Percentiles rank a stretch among this genome's conserved stretches.
These are phyloP conservation scores for Didymella pomorum DNA, from an alignment of 2,329 filamentous ascomycete species.

Conservation along the genomic window DNA sequence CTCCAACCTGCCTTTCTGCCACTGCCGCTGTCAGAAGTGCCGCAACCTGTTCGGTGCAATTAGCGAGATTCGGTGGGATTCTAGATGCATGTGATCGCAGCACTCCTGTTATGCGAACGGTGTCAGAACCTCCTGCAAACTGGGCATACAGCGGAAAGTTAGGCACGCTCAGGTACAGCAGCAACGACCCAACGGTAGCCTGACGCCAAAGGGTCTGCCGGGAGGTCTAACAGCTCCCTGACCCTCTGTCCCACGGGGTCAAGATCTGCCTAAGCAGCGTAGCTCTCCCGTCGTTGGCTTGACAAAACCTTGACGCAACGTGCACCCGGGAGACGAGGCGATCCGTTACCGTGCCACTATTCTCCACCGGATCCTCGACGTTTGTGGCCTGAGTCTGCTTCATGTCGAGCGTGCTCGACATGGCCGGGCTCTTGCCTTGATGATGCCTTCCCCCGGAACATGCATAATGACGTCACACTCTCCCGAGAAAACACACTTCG, in stretches of 20 bases:
- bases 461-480: constrained; percentile 11
- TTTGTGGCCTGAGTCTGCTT: neutral
- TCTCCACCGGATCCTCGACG: constrained; percentile 8
- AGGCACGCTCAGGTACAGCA: constrained; percentile 18
- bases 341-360: constrained; percentile 27
- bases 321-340: constrained; percentile 25
- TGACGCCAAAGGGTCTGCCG: constrained; percentile 18
- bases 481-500: neutral
- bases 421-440: neutral
- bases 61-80: constrained; percentile 2
- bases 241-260: neutral
- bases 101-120: constrained; percentile 6
- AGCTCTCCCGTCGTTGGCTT: constrained; percentile 25
- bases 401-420: neutral
- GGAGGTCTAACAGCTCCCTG: constrained; percentile 12
- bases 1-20: neutral
- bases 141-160: neutral
- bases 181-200: neutral
- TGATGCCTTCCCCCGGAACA: neutral
- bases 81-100: constrained; percentile 9
- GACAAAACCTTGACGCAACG: constrained; percentile 17
- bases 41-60: constrained; percentile 8
- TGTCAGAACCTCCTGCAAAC: neutral
- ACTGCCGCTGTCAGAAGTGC: constrained; percentile 1
- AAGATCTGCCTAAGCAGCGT: constrained; percentile 13